A percentile compares a stretch with the other conserved stretches of the same genome.
phyloP scores from a whole-genome alignment of 2,329 filamentous ascomycete species.

The Davidsoniella eucalypti region DNA sequence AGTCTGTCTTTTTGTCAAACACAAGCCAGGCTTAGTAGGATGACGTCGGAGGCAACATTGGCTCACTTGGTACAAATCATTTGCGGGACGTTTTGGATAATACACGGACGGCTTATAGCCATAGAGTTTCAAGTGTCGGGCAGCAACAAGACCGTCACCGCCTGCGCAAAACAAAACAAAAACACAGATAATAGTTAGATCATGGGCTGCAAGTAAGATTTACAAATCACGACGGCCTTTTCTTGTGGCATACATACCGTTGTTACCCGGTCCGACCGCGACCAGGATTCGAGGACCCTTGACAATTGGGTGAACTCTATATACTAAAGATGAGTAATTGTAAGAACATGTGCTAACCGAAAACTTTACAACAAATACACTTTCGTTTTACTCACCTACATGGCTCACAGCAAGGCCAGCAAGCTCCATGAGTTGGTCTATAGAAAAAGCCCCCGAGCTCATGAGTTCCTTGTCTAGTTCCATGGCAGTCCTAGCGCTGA shows the following conservation, averaged over 20 bases:
- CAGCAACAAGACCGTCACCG: slow-evolving; percentile 86
- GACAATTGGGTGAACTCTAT: slow-evolving; percentile 60
- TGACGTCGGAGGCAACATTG: no score
- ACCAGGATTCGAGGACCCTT: slow-evolving; percentile 62
- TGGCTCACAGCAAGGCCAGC: slow-evolving; percentile 87
- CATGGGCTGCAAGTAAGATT: no score
- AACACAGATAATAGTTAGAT: not conserved
- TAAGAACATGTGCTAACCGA: no score
- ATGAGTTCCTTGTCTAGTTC: slow-evolving; percentile 89
- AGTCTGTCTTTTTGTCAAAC: not conserved
- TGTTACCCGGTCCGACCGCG: slow-evolving; percentile 75
- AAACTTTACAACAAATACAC: not conserved
- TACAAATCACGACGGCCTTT: not conserved
- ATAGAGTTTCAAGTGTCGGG: slow-evolving; percentile 79
- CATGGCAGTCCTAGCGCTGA: slow-evolving; percentile 73
- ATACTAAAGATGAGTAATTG: slow-evolving; percentile 37
- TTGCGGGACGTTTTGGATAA: slow-evolving; percentile 84
- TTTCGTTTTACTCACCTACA: slow-evolving; percentile 41
- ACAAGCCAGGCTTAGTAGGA: no score
- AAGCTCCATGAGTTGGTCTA: slow-evolving; percentile 95
- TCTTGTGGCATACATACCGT: slow-evolving; percentile 30
- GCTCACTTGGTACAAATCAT: slow-evolving; percentile 68
- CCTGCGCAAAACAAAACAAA: slow-evolving; percentile 32
- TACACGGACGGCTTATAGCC: slow-evolving; percentile 81
- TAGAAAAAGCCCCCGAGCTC: slow-evolving; percentile 70